Conservation (phyloP, 768 basidiomycete species). For the Leccinum variicolor region DNA sequence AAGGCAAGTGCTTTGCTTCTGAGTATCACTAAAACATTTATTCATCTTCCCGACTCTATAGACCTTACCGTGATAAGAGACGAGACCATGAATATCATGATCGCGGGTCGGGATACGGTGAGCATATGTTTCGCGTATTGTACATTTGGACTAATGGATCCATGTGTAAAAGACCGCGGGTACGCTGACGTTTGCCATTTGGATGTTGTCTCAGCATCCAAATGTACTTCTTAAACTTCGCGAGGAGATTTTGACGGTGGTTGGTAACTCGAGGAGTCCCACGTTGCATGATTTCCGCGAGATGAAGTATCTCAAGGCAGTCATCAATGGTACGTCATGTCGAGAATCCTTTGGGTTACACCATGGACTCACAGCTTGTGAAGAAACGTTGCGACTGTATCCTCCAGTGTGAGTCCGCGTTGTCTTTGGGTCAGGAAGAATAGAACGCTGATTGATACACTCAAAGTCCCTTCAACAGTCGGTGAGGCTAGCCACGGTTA, state of each 20-base stretch:
- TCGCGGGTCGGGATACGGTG: constrained; percentile 36
- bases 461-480: constrained; percentile 25
- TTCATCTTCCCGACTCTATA: constrained; percentile 1
- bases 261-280: constrained; percentile 28
- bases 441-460: neutral
- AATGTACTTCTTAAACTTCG: constrained; percentile 27
- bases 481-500: constrained; percentile 1
- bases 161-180: constrained; percentile 24
- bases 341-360: neutral
- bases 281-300: constrained; percentile 31
- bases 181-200: constrained; percentile 29
- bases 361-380: constrained; percentile 2
- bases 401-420: constrained; percentile 28
- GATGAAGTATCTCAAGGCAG: constrained; percentile 40
- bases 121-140: neutral
- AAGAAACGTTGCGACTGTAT: constrained; percentile 30
- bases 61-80: constrained; percentile 33
- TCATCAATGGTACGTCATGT: constrained; percentile 31
- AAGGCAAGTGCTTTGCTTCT: constrained; percentile 15
- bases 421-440: neutral
- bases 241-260: constrained; percentile 25
- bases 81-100: constrained; percentile 37
- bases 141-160: neutral
- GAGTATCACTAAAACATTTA: neutral
- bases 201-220: constrained; percentile 29